These are phyloP conservation scores for Hanseniaspora guilliermondii DNA, from an alignment of 805 yeast species.

Conservation along the genomic window DNA sequence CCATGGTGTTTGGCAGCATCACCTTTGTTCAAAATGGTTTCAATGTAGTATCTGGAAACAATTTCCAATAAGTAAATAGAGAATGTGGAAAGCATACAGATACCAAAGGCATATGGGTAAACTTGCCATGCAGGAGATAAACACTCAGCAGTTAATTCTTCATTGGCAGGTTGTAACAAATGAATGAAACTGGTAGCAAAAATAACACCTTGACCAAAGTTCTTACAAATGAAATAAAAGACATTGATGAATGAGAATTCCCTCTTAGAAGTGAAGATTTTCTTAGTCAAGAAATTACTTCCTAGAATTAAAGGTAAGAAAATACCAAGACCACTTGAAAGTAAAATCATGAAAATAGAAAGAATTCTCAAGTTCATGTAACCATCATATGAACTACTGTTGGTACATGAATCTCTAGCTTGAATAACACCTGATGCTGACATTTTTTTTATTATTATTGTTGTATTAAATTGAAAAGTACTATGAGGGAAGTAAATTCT, in stretches of 20 bases:
- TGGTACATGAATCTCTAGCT: constrained; percentile 26
- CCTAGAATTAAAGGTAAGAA: constrained; percentile 54
- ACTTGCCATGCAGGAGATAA: constrained; percentile 46
- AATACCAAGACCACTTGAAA: constrained; percentile 47
- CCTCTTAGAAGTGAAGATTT: neutral
- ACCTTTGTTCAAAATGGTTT: constrained; percentile 23
- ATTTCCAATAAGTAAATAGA: constrained; percentile 39
- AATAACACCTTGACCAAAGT: constrained; percentile 76
- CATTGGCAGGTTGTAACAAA: constrained; percentile 56
- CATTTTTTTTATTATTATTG: neutral
- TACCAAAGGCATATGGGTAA: constrained; percentile 49
- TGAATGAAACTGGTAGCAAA: constrained; percentile 73
- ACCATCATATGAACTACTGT: constrained; percentile 36
- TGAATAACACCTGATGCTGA: neutral
- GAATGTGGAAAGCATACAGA: constrained; percentile 37
- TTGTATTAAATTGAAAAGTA: too few relatives aligned
- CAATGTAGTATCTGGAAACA: constrained; percentile 34
- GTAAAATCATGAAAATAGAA: constrained; percentile 48
- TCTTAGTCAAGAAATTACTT: constrained; percentile 31
- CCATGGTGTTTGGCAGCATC: constrained; percentile 38
- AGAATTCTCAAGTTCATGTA: constrained; percentile 37
- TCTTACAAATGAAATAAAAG: constrained; percentile 55
- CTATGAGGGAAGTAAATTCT: too few relatives aligned
- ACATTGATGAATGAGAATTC: neutral
- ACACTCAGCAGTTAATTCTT: constrained; percentile 44